Evolutionary conservation across 345 rosid species (phyloP), one percentile per base, ranked within the genome.

Genomic region (Noccaea caerulescens): DNA sequence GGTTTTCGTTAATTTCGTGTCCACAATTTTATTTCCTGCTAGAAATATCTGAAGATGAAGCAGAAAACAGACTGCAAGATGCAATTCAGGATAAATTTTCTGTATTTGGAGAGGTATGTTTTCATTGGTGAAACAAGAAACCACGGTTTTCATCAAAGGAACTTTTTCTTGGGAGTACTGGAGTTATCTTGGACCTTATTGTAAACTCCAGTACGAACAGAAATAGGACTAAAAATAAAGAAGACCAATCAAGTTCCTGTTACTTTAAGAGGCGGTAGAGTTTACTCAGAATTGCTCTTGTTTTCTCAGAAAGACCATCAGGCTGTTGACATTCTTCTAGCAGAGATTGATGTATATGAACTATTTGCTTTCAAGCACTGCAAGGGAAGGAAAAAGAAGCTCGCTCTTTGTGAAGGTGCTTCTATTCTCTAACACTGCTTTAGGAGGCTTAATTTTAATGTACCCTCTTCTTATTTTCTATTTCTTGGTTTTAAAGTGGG

Each of bases 21-120:
- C 68, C 37, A 49, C 60, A 47, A 10, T 70, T 78, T 4, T 34
- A 39, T 80, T 47, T 25, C 42, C 68, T 75, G 80, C 80, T 81
- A 93, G 99, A 92, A 86, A 92, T 92, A 62, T 89, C 99, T 6
- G 97, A 92, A 81, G 97, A 88, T 72, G 99, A 94, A 82, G 98
- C 98, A 10, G 99, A 94, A 90, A 87, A 92, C 64, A 92, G 72
- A 69, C 80, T 94, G 60, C 99, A 94, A 83, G 91, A 84, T 65
- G 99, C 96, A 68, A 89, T 94, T 72, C 97, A 94, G 83, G 99
- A 94, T 77, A 94, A 87, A 75, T 94, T 92, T 87, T 82, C 98
- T 12, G 87, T 90, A 59, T 88, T 94, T 87, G 97, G 99, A 73
- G 97, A 94, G 85, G 98, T 94, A 80, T 68, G 97, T 80, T 63